These are phyloP conservation scores for Cornus kousa DNA, from an alignment of 148 eudicot species.

Conservation along the genomic window DNA sequence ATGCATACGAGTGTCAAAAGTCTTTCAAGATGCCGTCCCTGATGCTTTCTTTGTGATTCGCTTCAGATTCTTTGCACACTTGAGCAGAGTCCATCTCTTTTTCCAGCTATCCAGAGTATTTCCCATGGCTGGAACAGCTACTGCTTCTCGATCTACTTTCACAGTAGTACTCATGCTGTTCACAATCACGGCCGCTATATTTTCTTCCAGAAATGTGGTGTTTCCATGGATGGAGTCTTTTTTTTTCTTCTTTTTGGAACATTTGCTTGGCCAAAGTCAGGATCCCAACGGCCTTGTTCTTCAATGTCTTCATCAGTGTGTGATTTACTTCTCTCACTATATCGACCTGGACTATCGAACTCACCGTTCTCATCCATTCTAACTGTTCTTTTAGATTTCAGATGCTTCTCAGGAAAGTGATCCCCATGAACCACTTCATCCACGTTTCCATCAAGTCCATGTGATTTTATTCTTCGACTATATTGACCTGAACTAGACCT, in stretches of 20 bases:
- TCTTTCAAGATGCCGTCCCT: background rate
- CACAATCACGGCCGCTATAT: background rate
- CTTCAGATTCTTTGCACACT: background rate
- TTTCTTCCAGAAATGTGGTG: background rate
- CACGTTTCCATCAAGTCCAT: background rate
- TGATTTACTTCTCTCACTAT: constrained; percentile 7
- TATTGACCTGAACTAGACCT: background rate
- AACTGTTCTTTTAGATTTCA: background rate
- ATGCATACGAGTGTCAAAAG: background rate
- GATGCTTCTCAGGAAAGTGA: background rate
- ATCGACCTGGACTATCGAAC: background rate
- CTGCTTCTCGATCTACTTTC: background rate
- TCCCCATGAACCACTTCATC: background rate
- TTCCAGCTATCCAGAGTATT: background rate
- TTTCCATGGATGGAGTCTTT: background rate
- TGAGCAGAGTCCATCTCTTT: constrained; percentile 1
- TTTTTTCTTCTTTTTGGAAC: too few relatives aligned
- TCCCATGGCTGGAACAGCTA: background rate
- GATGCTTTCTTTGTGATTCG: background rate
- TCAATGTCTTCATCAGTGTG: constrained; percentile 12
- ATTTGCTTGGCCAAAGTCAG: constrained; percentile 11
- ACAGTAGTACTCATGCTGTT: background rate
- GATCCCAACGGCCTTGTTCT: constrained; percentile 28
- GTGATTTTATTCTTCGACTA: background rate
- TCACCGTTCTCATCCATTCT: constrained; percentile 4